Conservation (phyloP, 352 stramenopile genomes). For the Globisporangium cederbergense region DNA sequence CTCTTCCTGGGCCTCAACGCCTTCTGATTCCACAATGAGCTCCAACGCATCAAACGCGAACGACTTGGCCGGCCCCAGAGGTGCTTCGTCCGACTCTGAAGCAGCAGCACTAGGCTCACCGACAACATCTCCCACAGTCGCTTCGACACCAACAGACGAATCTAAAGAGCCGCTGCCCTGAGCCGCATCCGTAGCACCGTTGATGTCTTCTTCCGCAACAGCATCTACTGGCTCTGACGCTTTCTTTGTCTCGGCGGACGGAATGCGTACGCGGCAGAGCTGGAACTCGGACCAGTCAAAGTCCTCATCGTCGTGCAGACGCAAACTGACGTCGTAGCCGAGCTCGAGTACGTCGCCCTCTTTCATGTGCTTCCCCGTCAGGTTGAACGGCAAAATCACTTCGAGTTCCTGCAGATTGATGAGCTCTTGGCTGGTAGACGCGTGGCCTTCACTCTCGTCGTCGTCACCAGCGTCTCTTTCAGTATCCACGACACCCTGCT, state of each 20-base stretch:
- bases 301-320: conserved; percentile 49
- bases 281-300: conserved; percentile 52
- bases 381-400: conserved; percentile 66
- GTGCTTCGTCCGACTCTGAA: neutral
- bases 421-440: neutral
- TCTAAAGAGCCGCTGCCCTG: neutral
- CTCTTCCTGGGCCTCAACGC: conserved; percentile 1
- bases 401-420: conserved; percentile 28
- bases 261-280: conserved; percentile 43
- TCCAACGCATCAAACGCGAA: conserved; percentile 25
- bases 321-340: conserved; percentile 43
- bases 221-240: neutral
- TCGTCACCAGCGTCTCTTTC: neutral
- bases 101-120: neutral
- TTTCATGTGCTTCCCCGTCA: conserved; percentile 60
- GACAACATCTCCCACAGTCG: conserved; percentile 3
- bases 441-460: neutral
- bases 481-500: no score
- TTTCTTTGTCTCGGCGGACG: conserved; percentile 24
- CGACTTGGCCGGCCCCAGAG: conserved; percentile 11
- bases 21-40: conserved; percentile 4
- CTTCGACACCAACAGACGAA: conserved; percentile 2
- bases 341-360: conserved; percentile 51
- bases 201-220: neutral
- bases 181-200: neutral